Base-by-base conservation (phyloP, 1,139 yeast genomes). In the Casaregolazyma suthepensis region DNA sequence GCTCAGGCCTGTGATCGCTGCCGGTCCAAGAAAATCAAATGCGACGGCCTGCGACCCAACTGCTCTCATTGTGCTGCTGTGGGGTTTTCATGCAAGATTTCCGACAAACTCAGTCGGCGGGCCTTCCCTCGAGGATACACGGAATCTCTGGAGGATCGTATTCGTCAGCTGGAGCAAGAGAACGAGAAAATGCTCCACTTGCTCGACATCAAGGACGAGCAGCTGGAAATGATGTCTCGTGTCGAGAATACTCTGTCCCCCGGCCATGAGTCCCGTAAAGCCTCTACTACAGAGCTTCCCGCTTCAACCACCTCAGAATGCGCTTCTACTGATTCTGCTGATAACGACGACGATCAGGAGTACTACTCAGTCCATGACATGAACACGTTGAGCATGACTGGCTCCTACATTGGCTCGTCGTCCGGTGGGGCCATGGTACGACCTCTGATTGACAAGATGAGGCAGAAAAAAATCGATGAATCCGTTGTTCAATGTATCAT, bases 1-100 rank as follows among this genome's bases (percentile, higher is more conserved):
- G 90, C 94, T 0, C 96, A 87, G 63, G 95, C 96, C 0, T 88
- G 96, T 69, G 96, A 88, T 65, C 69, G 96, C 52, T 87, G 96
- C 64, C 73, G 96, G 51, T 86, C 90, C 47, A 87, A 87, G 66
- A 87, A 87, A 60, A 81, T 84, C 40, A 78, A 82, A 56, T 84
- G 90, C 70, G 88, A 83, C 60, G 87, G 87, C n/a, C 76, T 73
- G 63, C 75, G 78, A 42, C 83, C 84, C 1, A 61, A 63, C 58
- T 85, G 93, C 65, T 75, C 79, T 19, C 86, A 83, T 63, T 85
- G 93, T 68, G 76, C 75, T 20, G 75, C 79, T 51, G 85, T 83
- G 17, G 86, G 85, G 1, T 80, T 85, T 61, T 90, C 85, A 56
- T 85, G 93, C 67, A 83, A 82, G 58, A 81, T 85, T 23, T 81